phyloP scores from a whole-genome alignment of 345 rosid species.

The Eucalyptus regnans region DNA sequence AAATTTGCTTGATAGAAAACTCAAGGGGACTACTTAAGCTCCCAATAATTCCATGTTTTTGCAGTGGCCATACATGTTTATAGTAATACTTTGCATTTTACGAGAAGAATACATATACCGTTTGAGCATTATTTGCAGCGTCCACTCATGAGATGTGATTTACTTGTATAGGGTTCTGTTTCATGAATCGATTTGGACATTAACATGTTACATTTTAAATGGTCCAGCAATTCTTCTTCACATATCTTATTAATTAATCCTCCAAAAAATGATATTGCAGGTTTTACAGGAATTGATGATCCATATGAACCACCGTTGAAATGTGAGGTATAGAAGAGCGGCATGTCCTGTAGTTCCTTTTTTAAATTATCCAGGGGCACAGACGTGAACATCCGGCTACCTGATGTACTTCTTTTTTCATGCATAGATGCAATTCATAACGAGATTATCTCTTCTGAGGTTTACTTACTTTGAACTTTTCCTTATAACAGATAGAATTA shows the following conservation, averaged over 20 bases:
- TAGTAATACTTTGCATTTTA: background rate
- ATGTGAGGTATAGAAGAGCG: conserved; percentile 46
- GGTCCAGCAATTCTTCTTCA: background rate
- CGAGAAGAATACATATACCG: background rate
- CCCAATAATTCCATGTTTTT: background rate
- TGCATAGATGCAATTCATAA: background rate
- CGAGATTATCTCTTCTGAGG: background rate
- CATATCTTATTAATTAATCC: background rate
- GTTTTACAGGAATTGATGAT: conserved; percentile 95
- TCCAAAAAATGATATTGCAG: conserved; percentile 15
- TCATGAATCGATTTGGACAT: background rate
- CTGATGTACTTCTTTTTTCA: background rate
- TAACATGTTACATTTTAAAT: background rate
- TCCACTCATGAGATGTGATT: background rate
- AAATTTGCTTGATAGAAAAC: background rate
- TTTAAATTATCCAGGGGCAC: background rate
- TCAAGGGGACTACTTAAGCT: background rate
- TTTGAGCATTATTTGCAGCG: background rate
- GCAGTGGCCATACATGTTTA: background rate
- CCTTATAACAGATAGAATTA: conserved; percentile 51
- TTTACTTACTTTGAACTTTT: background rate
- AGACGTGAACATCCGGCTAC: background rate
- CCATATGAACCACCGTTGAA: conserved; percentile 81
- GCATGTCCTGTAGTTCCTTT: background rate
- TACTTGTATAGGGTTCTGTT: background rate